These are phyloP conservation scores for Biscogniauxia marginata DNA, from an alignment of 2,329 filamentous ascomycete species.

Conservation along the genomic window DNA sequence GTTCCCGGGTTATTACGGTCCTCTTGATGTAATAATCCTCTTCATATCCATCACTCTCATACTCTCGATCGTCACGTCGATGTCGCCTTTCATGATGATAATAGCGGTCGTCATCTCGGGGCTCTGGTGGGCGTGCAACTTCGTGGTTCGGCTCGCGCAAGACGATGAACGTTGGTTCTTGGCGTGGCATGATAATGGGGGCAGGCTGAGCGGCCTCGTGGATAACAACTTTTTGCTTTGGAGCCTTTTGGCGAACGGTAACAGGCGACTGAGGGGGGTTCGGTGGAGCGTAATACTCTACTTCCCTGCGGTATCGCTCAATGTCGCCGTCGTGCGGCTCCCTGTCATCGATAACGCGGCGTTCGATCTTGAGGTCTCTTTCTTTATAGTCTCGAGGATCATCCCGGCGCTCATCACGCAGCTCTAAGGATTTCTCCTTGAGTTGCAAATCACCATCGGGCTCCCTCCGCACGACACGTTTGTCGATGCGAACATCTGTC, in stretches of 20 bases:
- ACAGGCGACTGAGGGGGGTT: slow-evolving; percentile 50
- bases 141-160: slow-evolving; percentile 42
- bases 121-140: slow-evolving; percentile 33
- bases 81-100: slow-evolving; percentile 41
- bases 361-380: slow-evolving; percentile 31
- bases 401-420: slow-evolving; percentile 23
- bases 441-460: slow-evolving; percentile 51
- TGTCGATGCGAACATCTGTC: slow-evolving; percentile 43
- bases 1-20: slow-evolving; percentile 48
- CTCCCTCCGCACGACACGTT: slow-evolving; percentile 40
- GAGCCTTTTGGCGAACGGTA: slow-evolving; percentile 54
- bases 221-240: slow-evolving; percentile 60
- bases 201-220: slow-evolving; percentile 55
- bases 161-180: slow-evolving; percentile 46
- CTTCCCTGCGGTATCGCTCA: slow-evolving; percentile 61
- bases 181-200: slow-evolving; percentile 49
- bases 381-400: slow-evolving; percentile 29
- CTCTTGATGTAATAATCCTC: slow-evolving; percentile 46
- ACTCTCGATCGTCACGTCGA: slow-evolving; percentile 37
- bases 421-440: slow-evolving; percentile 52
- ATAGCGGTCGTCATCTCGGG: slow-evolving; percentile 49
- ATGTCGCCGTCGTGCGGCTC: slow-evolving; percentile 41
- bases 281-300: slow-evolving; percentile 58
- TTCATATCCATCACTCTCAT: slow-evolving; percentile 42
- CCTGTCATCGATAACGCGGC: slow-evolving; percentile 28